phyloP scores from a whole-genome alignment of 306 rosid genomes.

The Delonix regia region DNA sequence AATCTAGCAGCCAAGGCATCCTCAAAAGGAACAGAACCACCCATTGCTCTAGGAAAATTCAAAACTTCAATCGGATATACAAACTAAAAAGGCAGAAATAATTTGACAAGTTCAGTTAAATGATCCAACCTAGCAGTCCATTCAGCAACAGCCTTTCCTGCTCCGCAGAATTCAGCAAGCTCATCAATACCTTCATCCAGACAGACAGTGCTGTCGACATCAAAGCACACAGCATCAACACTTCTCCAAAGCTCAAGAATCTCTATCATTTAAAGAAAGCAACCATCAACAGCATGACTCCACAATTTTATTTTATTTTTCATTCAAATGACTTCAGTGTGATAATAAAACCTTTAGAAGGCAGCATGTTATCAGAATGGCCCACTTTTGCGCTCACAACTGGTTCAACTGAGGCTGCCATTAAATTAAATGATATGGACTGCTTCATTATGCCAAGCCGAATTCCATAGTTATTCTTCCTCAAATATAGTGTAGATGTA shows the following conservation, averaged over 20 bases:
- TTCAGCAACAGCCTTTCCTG: conserved; percentile 76
- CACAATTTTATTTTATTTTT: background rate
- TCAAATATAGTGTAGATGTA: background rate
- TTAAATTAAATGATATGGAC: conserved; percentile 17
- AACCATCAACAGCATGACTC: background rate
- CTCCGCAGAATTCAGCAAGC: conserved; percentile 76
- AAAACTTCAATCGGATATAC: conserved; percentile 35
- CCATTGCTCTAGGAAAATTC: conserved; percentile 76
- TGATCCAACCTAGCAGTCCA: conserved; percentile 57
- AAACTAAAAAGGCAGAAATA: conserved; percentile 15
- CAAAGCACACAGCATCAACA: conserved; percentile 49
- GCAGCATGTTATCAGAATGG: conserved; percentile 22
- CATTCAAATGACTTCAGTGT: background rate
- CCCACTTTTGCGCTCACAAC: conserved; percentile 26
- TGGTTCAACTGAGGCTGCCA: conserved; percentile 42
- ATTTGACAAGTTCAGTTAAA: background rate
- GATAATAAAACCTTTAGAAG: background rate
- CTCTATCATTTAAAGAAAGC: conserved; percentile 12
- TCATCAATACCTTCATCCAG: conserved; percentile 77
- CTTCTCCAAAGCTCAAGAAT: conserved; percentile 21
- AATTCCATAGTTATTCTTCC: conserved; percentile 11
- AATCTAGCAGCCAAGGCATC: conserved; percentile 96
- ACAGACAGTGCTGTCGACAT: conserved; percentile 54
- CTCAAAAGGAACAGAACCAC: conserved; percentile 95
- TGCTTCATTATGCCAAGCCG: conserved; percentile 27